Conservation (phyloP, 306 rosid species). For the Pachyrhizus erosus region DNA sequence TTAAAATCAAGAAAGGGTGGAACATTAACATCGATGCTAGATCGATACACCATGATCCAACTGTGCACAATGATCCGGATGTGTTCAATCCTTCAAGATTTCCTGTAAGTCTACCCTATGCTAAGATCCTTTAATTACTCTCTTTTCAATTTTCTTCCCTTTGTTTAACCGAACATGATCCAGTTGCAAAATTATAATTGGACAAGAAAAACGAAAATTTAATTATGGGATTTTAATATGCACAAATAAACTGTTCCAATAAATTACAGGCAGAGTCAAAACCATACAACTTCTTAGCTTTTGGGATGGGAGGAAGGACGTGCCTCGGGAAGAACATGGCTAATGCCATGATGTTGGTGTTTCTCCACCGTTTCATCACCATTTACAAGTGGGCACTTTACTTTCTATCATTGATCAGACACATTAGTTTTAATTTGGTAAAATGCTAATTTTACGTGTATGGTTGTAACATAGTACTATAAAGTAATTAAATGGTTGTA, state of each 20-base stretch:
- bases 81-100: constrained; percentile 79
- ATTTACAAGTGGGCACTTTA: constrained; percentile 60
- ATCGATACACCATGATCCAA: constrained; percentile 75
- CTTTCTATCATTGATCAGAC: constrained; percentile 2
- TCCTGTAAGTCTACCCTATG: constrained; percentile 58
- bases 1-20: constrained; percentile 83
- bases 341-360: constrained; percentile 84
- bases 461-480: background rate
- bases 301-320: constrained; percentile 93
- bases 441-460: background rate
- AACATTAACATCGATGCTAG: constrained; percentile 79
- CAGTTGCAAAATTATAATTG: constrained; percentile 1
- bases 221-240: background rate
- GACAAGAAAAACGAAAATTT: background rate
- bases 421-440: background rate
- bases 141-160: background rate
- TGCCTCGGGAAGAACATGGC: constrained; percentile 93
- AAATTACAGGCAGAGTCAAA: constrained; percentile 63
- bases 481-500: background rate
- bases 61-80: constrained; percentile 57
- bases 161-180: background rate
- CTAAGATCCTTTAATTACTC: background rate
- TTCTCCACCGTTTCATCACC: constrained; percentile 81
- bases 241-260: background rate
- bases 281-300: constrained; percentile 78